Evolutionary conservation across 2,329 filamentous ascomycete species (phyloP).

Genomic region (Aspergillus versicolor): DNA sequence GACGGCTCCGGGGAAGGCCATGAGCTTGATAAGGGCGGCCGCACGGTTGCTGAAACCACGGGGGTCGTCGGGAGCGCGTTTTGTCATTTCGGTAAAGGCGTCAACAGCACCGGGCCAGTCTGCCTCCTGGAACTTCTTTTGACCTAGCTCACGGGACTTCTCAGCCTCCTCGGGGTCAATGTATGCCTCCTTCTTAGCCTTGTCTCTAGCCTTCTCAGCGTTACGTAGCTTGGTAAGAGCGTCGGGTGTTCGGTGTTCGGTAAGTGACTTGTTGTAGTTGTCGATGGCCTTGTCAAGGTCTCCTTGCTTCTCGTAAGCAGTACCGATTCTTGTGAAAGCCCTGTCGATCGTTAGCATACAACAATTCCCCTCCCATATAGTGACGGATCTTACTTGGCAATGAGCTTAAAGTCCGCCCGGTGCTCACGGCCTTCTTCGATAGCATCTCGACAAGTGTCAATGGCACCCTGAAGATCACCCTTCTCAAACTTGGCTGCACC

Average conservation of each 20-base stretch:
- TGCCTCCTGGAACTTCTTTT: constrained; percentile 93
- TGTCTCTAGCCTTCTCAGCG: constrained; percentile 82
- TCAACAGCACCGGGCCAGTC: constrained; percentile 95
- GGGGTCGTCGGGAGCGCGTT: constrained; percentile 88
- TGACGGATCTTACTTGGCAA: constrained; percentile 70
- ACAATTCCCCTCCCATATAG: background rate
- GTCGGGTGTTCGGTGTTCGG: constrained; percentile 94
- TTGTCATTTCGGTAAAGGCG: constrained; percentile 94
- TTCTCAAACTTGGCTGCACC: constrained; percentile 95
- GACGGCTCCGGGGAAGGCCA: constrained; percentile 90
- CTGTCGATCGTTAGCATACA: constrained; percentile 30
- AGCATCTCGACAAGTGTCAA: constrained; percentile 83
- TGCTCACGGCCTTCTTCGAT: constrained; percentile 86
- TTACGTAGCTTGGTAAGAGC: constrained; percentile 88
- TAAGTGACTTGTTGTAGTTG: constrained; percentile 90
- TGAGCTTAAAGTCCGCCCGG: constrained; percentile 95
- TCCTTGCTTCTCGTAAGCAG: constrained; percentile 87
- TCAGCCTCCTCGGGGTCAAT: constrained; percentile 90
- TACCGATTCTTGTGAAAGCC: constrained; percentile 90
- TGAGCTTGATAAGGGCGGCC: constrained; percentile 92
- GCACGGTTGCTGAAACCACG: constrained; percentile 97
- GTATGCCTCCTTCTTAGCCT: constrained; percentile 74
- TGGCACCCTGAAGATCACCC: constrained; percentile 84
- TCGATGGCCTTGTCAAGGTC: constrained; percentile 77
- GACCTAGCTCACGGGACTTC: constrained; percentile 90